Evolutionary conservation across 306 rosid genomes (phyloP), one percentile per base, ranked within the genome.

Genomic region (Inga laurina): DNA sequence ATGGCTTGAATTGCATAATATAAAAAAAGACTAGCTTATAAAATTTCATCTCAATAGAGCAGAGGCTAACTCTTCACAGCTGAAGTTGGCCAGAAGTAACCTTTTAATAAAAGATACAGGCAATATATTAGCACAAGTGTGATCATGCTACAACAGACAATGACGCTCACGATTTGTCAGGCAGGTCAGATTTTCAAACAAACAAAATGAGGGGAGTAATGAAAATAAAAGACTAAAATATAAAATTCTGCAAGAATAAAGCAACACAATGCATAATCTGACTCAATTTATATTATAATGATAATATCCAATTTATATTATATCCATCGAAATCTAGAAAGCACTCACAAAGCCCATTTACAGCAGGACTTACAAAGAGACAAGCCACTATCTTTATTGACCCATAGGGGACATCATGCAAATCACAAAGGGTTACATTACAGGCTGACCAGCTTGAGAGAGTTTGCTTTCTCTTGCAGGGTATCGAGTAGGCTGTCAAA

Each of bases 381-480:
- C 27, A 79, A 10, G 64, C 74, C 79, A 72, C 83, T 51, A 76
- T 71, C 76, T 85, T 90, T 91, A 88, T 89, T 91, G 44, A 76
- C 44, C 52, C 71, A 21, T 1, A 76, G 78, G 57, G 8, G 72
- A n/a, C 75, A 57, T 27, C 57, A 75, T 16, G 64, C 43, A 81
- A 79, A 73, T 75, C 57, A 83, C 30, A 37, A 70, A 70, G 8
- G 82, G 84, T 92, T 85, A 94, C 75, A 73, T 92, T 85, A 96
- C 77, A 73, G 91, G 86, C 90, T 92, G 48, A 85, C 95, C 87
- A 91, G 74, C 44, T 88, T 94, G 32, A 94, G 97, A 74, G 98
- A 90, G 89, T 91, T 94, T 61, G 93, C 99, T 90, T 96, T 96
- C 93, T 96, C 98, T 84, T 94, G 97, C 82, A 96, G 94, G 44